Conservation (phyloP, 345 rosid genomes). For the Firmiana major region DNA sequence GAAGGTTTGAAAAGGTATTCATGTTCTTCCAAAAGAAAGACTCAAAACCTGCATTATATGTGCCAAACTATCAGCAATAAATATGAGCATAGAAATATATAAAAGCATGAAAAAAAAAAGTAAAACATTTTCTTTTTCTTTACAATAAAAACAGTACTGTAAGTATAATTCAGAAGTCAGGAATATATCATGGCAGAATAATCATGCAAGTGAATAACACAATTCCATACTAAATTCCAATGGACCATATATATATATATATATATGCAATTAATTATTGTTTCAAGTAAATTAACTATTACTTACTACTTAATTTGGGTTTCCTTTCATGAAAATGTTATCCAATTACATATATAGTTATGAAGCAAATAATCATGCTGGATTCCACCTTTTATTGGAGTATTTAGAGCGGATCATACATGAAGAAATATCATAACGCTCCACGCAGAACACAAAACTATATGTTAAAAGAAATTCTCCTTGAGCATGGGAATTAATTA, state of each 20-base stretch:
- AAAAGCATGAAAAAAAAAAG: neutral
- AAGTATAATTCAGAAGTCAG: neutral
- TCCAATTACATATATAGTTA: neutral
- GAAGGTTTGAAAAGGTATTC: slow-evolving; percentile 59
- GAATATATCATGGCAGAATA: neutral
- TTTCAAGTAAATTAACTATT: neutral
- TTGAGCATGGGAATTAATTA: neutral
- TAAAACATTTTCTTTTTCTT: neutral
- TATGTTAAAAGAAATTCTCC: neutral
- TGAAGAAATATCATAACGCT: neutral
- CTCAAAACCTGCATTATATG: slow-evolving; percentile 31
- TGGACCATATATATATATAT: no score
- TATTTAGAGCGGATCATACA: neutral
- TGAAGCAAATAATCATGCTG: neutral
- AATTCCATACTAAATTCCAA: no score
- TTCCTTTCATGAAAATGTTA: neutral
- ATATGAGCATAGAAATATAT: neutral
- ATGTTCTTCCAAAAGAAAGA: slow-evolving; percentile 22
- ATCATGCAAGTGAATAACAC: neutral
- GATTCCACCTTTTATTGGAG: neutral
- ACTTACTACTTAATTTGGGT: neutral
- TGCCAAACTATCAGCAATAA: neutral
- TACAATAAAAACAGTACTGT: neutral
- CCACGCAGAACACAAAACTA: neutral
- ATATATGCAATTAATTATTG: no score